Conservation (phyloP, 768 basidiomycete species). For the Hygrocybe punicea region DNA sequence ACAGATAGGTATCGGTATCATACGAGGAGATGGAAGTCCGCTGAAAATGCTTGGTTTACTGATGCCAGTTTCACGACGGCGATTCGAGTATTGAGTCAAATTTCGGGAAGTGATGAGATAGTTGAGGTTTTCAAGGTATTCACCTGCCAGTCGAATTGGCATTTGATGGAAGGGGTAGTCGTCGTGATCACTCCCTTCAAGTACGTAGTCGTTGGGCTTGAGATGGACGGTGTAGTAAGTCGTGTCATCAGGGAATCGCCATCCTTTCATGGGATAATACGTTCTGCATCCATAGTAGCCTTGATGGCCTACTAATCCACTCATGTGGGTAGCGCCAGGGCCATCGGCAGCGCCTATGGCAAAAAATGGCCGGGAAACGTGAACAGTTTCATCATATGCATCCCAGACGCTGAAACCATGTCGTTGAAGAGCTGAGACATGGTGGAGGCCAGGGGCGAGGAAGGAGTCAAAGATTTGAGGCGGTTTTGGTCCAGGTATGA, state of each 20-base stretch:
- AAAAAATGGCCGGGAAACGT: no score
- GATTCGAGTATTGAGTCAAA: constrained; percentile 16
- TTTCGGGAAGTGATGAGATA: constrained; percentile 22
- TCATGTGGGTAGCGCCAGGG: no score
- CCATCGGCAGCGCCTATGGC: no score
- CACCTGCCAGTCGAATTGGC: not conserved
- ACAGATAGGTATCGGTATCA: constrained; percentile 29
- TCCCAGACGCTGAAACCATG: no score
- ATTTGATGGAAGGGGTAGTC: no score
- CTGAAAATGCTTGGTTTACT: constrained; percentile 36
- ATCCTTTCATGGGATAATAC: constrained; percentile 28
- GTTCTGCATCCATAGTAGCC: constrained; percentile 35
- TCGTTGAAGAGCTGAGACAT: no score
- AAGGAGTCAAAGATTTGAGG: constrained; percentile 36
- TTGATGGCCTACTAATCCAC: constrained; percentile 37
- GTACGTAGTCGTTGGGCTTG: constrained; percentile 24
- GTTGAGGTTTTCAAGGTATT: constrained; percentile 12
- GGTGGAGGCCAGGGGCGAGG: no score
- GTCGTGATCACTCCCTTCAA: no score
- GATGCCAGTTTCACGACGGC: constrained; percentile 34
- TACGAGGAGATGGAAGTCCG: constrained; percentile 36
- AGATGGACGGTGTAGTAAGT: constrained; percentile 36
- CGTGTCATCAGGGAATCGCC: constrained; percentile 22
- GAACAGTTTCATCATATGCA: no score
- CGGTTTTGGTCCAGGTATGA: constrained; percentile 39